phyloP scores from a whole-genome alignment of 768 basidiomycete genomes.

The Cystobasidium tubakii region DNA sequence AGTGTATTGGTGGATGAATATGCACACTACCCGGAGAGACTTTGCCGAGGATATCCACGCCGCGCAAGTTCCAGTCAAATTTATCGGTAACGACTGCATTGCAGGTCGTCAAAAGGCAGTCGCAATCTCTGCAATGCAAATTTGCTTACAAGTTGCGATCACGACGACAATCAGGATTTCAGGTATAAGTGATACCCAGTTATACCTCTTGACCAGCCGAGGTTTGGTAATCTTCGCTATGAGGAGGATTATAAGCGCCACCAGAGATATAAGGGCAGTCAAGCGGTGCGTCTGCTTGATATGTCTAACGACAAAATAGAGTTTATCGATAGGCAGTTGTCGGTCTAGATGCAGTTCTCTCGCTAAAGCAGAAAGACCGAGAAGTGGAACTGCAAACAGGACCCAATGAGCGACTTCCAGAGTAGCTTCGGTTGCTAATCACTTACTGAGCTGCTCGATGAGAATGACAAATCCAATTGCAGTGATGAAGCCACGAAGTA shows the following conservation, averaged over 20 bases:
- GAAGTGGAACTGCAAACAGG: constrained; percentile 34
- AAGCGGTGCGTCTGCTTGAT: constrained; percentile 54
- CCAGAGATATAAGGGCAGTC: constrained; percentile 70
- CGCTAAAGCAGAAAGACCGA: constrained; percentile 39
- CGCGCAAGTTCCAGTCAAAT: constrained; percentile 50
- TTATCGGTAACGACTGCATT: constrained; percentile 33
- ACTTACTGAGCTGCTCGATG: constrained; percentile 34
- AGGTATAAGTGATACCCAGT: constrained; percentile 65
- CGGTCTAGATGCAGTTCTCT: constrained; percentile 44
- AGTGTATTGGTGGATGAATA: constrained; percentile 66
- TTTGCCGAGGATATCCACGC: constrained; percentile 75
- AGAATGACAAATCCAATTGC: constrained; percentile 45
- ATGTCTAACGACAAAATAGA: constrained; percentile 65
- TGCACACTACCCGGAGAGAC: constrained; percentile 62
- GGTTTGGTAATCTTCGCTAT: constrained; percentile 54
- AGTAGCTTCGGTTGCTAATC: neutral
- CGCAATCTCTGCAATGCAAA: neutral
- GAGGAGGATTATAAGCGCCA: constrained; percentile 64
- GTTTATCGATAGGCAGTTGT: constrained; percentile 67
- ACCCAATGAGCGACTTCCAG: neutral
- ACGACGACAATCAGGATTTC: constrained; percentile 76
- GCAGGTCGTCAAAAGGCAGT: neutral
- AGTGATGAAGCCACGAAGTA: constrained; percentile 47
- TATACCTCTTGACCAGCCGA: constrained; percentile 56
- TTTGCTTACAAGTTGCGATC: constrained; percentile 65